phyloP scores from a whole-genome alignment of 1,284 basidiomycete species.

The Peniophora sp. region DNA sequence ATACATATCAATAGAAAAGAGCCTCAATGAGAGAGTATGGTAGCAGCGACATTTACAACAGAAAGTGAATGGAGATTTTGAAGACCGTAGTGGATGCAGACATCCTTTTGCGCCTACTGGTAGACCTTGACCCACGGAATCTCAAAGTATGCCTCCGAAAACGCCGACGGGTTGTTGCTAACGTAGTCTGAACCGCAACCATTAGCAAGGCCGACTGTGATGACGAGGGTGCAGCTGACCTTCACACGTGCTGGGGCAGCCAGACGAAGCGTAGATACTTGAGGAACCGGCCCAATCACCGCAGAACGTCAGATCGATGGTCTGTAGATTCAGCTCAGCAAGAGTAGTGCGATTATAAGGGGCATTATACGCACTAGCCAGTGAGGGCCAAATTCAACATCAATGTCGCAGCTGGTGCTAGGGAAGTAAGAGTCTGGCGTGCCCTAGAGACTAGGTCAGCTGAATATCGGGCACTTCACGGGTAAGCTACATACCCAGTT shows the following conservation, averaged over 20 bases:
- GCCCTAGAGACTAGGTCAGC: conserved; percentile 27
- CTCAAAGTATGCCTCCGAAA: conserved; percentile 41
- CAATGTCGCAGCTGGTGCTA: conserved; percentile 40
- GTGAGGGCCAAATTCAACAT: conserved; percentile 38
- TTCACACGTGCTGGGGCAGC: conserved; percentile 43
- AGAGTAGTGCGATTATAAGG: too few relatives aligned
- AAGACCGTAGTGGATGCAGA: too few relatives aligned
- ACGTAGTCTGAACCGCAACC: conserved; percentile 25
- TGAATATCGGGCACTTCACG: background rate
- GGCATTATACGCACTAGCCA: conserved; percentile 9
- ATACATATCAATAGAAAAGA: too few relatives aligned
- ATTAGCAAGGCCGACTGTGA: conserved; percentile 2
- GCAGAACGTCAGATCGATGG: conserved; percentile 25
- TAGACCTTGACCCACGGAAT: conserved; percentile 24
- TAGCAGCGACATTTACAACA: too few relatives aligned
- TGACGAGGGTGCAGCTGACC: conserved; percentile 21
- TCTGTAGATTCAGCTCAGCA: too few relatives aligned
- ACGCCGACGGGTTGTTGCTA: conserved; percentile 35
- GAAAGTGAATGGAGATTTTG: too few relatives aligned
- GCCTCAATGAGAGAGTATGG: too few relatives aligned
- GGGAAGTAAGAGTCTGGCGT: conserved; percentile 51
- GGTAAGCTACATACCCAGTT: conserved; percentile 27
- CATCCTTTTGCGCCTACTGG: conserved; percentile 3
- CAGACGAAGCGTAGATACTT: conserved; percentile 31
- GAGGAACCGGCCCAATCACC: conserved; percentile 50